These are phyloP conservation scores for Globisporangium spiculum DNA, from an alignment of 352 stramenopile genomes.

Conservation along the genomic window DNA sequence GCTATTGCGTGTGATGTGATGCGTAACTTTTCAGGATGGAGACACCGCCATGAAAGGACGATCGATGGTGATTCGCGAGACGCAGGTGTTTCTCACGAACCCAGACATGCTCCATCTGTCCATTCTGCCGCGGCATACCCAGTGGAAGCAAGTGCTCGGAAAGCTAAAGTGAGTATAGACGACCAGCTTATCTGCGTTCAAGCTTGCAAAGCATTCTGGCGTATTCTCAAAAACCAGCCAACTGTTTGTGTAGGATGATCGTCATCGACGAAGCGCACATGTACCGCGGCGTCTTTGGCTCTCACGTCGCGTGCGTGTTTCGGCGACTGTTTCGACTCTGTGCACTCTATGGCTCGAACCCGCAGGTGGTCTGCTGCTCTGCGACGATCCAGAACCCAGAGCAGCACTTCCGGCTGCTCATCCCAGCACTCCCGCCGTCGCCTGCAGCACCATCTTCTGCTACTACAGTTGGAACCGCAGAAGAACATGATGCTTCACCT, in stretches of 20 bases:
- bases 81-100: slow-evolving; percentile 98
- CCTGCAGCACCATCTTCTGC: not conserved
- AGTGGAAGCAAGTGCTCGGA: slow-evolving; percentile 89
- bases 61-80: slow-evolving; percentile 75
- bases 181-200: not conserved
- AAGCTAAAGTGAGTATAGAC: slow-evolving; percentile 74
- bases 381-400: slow-evolving; percentile 94
- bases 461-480: not conserved
- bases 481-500: slow-evolving; percentile 17
- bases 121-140: slow-evolving; percentile 92
- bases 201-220: not conserved
- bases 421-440: slow-evolving; percentile 61
- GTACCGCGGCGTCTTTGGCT: slow-evolving; percentile 90
- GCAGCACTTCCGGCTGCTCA: slow-evolving; percentile 90
- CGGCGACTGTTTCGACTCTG: slow-evolving; percentile 88
- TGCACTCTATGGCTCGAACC: slow-evolving; percentile 72
- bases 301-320: slow-evolving; percentile 87
- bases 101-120: slow-evolving; percentile 97
- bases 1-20: not conserved
- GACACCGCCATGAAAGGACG: slow-evolving; percentile 92
- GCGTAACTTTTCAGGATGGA: slow-evolving; percentile 72
- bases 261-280: slow-evolving; percentile 92
- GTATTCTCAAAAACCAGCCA: not conserved
- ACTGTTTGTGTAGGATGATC: slow-evolving; percentile 37
- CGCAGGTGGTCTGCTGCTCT: slow-evolving; percentile 94